Conservation (phyloP, 371 early-diverging fungal species). For the Mucor velutinosus region DNA sequence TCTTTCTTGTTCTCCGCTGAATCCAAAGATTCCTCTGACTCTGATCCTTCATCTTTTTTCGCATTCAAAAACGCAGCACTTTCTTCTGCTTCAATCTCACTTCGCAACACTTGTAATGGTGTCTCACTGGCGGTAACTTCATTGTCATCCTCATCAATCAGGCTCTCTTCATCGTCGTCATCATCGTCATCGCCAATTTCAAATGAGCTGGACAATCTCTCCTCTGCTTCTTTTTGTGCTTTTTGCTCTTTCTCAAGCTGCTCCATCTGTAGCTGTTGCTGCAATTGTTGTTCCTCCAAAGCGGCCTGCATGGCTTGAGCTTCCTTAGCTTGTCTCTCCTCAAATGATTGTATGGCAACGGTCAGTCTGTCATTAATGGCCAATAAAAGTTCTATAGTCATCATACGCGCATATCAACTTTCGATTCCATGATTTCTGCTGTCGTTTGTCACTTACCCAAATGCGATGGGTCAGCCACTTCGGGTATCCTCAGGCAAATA, state of each 20-base stretch:
- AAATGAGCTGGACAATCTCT: slow-evolving; percentile 35
- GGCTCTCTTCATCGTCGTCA: slow-evolving; percentile 32
- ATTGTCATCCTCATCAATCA: background rate
- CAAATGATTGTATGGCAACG: slow-evolving; percentile 23
- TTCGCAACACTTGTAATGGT: slow-evolving; percentile 37
- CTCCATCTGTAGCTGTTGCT: background rate
- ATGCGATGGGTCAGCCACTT: slow-evolving; percentile 34
- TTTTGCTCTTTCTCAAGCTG: background rate
- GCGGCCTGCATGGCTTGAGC: background rate
- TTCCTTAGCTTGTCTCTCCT: slow-evolving; percentile 12
- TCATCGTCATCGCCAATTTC: slow-evolving; percentile 61
- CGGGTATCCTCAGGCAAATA: slow-evolving; percentile 38
- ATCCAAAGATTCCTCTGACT: background rate
- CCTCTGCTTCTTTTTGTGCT: background rate
- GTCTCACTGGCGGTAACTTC: background rate
- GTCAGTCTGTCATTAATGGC: slow-evolving; percentile 44
- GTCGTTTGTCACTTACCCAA: slow-evolving; percentile 33
- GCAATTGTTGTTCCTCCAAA: background rate
- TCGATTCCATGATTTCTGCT: background rate
- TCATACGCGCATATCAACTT: background rate
- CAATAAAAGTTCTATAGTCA: slow-evolving; percentile 28
- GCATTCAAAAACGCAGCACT: slow-evolving; percentile 40
- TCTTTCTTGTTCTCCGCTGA: no score
- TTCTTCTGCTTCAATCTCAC: slow-evolving; percentile 49
- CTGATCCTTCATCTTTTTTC: slow-evolving; percentile 6